Base-by-base conservation (phyloP, 176 grass and related monocot species). In the Zoysia japonica region DNA sequence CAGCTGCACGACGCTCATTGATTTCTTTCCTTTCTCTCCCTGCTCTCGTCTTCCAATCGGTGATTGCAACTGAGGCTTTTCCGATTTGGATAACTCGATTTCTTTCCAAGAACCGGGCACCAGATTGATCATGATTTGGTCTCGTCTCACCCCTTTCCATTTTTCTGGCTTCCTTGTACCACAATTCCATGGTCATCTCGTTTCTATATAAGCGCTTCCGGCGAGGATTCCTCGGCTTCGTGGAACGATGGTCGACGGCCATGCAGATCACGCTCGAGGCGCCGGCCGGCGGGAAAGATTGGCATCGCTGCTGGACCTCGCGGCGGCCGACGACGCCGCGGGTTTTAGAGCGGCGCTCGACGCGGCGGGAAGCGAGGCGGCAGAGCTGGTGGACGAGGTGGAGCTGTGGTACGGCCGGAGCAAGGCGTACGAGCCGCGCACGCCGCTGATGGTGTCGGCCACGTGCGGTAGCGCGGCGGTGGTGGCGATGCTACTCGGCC, bases 371-470 rank as follows among this genome's bases (percentile, higher is more conserved):
- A 53, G 11, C 4, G 36, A 61, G 16, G 78, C 78, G 52, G 68
- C 51, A 0, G 66, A 68, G 17, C 60, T 80, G 7, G 81, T 65
- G 12, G 87, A 94, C 67, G 87, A 70, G 45, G 40, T 86, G 12
- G 92, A 82, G 7, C 51, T 90, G 6, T 93, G 91, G 91, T 87
- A 87, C 8, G 77, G 85, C 19, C 85, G 85, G 42, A 90, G 73
- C 86, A 85, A 82, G 72, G 64, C 82, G 8, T 71, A 86, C 47
- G 87, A 89, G 81, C 87, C 65, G 14, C 92, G 86, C 45, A 94
- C 89, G 39, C 89, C 89, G 0, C 66, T 94, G 53, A 94, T 91
- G 92, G 92, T 94, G 7, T 87, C 92, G 11, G 86, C 92, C 46
- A 84, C 89, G 16, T 89, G 84, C 70, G 89, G 92, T 67, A 91